Conservation (phyloP, 139 green algal species). For the Haematococcus lacustris region DNA sequence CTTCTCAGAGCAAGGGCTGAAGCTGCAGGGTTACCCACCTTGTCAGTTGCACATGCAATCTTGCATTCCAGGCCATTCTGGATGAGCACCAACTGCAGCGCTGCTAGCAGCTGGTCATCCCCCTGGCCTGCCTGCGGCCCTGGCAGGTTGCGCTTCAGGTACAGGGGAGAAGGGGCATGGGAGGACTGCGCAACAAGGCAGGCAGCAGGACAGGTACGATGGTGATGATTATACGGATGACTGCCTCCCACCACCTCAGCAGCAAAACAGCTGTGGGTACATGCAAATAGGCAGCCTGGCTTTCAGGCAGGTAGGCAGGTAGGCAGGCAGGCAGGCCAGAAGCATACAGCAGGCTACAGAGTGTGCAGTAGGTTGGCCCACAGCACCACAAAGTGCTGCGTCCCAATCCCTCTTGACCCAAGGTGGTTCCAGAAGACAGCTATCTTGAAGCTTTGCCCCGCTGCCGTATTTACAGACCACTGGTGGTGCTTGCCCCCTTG, state of each 20-base stretch:
- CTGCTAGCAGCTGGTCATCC: conserved; percentile 19
- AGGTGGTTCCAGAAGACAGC: no score
- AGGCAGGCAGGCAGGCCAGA: no score
- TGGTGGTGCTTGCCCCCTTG: no score
- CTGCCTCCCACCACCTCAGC: background rate
- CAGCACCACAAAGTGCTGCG: no score
- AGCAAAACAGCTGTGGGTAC: no score
- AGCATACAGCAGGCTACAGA: no score
- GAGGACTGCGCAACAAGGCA: conserved; percentile 20
- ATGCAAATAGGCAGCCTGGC: no score
- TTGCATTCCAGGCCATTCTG: conserved; percentile 96
- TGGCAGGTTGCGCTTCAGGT: conserved; percentile 2
- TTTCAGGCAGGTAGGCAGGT: no score
- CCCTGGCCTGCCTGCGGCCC: background rate
- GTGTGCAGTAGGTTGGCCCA: no score
- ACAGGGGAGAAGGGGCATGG: conserved; percentile 30
- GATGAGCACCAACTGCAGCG: conserved; percentile 29
- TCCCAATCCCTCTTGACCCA: no score
- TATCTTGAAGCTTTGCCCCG: no score
- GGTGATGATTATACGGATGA: background rate
- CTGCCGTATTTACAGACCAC: no score
- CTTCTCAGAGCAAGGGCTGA: background rate
- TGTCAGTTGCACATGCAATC: conserved; percentile 59
- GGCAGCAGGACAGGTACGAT: conserved; percentile 33
- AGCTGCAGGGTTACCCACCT: conserved; percentile 26